Evolutionary conservation across 805 yeast genomes (phyloP).

Genomic region (Tetrapisispora iriomotensis): DNA sequence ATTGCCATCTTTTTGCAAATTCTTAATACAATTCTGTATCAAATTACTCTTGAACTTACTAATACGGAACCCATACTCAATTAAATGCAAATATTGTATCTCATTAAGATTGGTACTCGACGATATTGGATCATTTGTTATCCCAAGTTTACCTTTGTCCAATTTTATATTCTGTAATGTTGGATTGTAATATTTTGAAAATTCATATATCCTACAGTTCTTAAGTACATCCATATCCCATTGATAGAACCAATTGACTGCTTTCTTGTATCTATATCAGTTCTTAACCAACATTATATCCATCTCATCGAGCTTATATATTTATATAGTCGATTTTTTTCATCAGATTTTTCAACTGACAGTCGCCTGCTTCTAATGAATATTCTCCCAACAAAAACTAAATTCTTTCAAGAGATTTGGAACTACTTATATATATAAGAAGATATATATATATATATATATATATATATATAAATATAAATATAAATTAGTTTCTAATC

Average conservation of each 20-base stretch:
- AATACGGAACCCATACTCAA: conserved; percentile 18
- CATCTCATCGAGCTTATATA: no score
- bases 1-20: background rate
- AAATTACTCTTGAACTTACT: conserved; percentile 12
- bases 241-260: background rate
- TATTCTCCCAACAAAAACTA: no score
- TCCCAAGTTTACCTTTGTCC: conserved; percentile 1
- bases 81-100: conserved; percentile 16
- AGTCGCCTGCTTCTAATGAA: no score
- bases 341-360: no score
- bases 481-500: background rate
- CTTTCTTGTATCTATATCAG: no score
- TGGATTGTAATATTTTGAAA: conserved; percentile 17
- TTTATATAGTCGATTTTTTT: no score
- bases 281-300: no score
- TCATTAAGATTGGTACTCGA: background rate
- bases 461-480: background rate
- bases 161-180: conserved; percentile 6
- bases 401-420: no score
- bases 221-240: conserved; percentile 22
- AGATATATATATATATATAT: no score
- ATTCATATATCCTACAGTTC: conserved; percentile 23
- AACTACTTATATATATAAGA: no score
- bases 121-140: background rate
- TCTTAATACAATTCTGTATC: conserved; percentile 3